phyloP scores from a whole-genome alignment of 1,139 yeast species.

The Pichia cactophila region DNA sequence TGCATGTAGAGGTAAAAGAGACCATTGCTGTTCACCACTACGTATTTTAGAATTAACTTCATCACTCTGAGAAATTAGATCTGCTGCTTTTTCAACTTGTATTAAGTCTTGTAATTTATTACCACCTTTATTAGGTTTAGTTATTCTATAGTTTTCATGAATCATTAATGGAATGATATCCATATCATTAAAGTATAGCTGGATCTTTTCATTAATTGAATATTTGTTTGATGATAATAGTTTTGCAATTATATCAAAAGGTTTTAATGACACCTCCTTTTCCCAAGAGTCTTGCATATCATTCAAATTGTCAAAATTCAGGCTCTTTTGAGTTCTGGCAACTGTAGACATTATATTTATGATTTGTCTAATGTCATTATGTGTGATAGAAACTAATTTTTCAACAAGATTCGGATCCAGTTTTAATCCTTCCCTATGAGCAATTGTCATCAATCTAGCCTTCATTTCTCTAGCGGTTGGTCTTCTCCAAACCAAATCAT shows the following conservation, averaged over 20 bases:
- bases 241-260: constrained; percentile 82
- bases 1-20: constrained; percentile 88
- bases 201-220: constrained; percentile 73
- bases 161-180: constrained; percentile 94
- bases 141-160: constrained; percentile 80
- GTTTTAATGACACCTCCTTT: constrained; percentile 83
- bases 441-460: constrained; percentile 84
- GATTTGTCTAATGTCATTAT: constrained; percentile 90
- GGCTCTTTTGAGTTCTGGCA: constrained; percentile 56
- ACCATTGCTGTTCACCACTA: constrained; percentile 94
- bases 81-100: constrained; percentile 72
- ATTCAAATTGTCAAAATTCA: constrained; percentile 47
- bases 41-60: constrained; percentile 73
- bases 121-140: constrained; percentile 41
- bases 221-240: constrained; percentile 55
- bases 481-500: constrained; percentile 78
- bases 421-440: constrained; percentile 73
- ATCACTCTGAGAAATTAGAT: constrained; percentile 69
- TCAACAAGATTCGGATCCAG: constrained; percentile 77
- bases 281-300: constrained; percentile 69
- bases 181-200: constrained; percentile 87
- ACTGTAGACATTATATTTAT: constrained; percentile 83
- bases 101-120: constrained; percentile 44
- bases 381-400: constrained; percentile 76
- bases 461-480: constrained; percentile 79